phyloP scores from a whole-genome alignment of 2,329 filamentous ascomycete genomes.

The Aspergillus pseudoglaucus region DNA sequence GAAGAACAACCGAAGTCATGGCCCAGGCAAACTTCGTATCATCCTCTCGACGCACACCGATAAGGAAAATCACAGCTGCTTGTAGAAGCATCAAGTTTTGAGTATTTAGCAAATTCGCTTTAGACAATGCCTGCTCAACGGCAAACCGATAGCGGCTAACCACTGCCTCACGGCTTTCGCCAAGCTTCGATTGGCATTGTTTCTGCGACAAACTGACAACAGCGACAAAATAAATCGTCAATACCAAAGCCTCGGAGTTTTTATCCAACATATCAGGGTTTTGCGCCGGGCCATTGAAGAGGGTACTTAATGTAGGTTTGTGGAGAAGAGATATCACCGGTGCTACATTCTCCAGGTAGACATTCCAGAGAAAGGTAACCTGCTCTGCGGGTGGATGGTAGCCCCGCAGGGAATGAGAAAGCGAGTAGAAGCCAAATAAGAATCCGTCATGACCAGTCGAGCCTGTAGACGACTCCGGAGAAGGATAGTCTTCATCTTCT shows the following conservation, averaged over 20 bases:
- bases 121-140: constrained; percentile 57
- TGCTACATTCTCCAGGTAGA: constrained; percentile 56
- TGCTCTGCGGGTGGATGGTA: constrained; percentile 51
- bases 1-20: constrained; percentile 36
- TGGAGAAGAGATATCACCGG: constrained; percentile 57
- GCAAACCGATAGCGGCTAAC: constrained; percentile 56
- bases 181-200: constrained; percentile 40
- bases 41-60: constrained; percentile 39
- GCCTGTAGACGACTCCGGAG: constrained; percentile 35
- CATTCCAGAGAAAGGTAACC: constrained; percentile 50
- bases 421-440: constrained; percentile 55
- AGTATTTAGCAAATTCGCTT: constrained; percentile 57
- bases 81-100: constrained; percentile 58
- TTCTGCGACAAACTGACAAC: constrained; percentile 38
- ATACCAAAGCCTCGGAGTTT: constrained; percentile 51
- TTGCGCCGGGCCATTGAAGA: constrained; percentile 46
- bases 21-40: constrained; percentile 39
- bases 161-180: constrained; percentile 45
- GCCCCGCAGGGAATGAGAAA: constrained; percentile 48
- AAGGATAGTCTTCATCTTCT: constrained; percentile 49
- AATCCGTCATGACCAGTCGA: constrained; percentile 51
- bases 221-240: constrained; percentile 56
- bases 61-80: constrained; percentile 56
- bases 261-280: constrained; percentile 47
- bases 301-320: constrained; percentile 47